Conservation (phyloP, 2,329 filamentous ascomycete species). For the Aspergillus alliaceus region DNA sequence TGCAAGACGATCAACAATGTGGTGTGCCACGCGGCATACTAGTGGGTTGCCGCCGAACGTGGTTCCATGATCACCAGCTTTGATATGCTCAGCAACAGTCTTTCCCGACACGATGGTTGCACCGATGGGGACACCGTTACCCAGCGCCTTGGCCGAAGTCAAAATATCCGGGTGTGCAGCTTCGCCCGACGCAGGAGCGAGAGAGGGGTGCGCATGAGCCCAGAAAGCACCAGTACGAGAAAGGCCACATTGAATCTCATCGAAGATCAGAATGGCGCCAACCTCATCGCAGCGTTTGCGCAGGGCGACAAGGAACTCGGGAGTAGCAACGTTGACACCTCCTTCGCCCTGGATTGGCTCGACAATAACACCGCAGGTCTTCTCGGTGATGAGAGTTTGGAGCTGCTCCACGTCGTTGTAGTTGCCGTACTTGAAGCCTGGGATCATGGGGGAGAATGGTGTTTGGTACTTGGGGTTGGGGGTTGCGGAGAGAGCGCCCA, state of each 20-base stretch:
- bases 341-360: conserved; percentile 98
- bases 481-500: conserved; percentile 92
- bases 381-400: conserved; percentile 71
- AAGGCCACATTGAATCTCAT: conserved; percentile 96
- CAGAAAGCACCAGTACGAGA: conserved; percentile 84
- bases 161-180: conserved; percentile 91
- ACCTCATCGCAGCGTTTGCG: conserved; percentile 81
- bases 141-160: conserved; percentile 92
- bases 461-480: conserved; percentile 97
- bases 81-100: conserved; percentile 66
- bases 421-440: conserved; percentile 82
- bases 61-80: conserved; percentile 83
- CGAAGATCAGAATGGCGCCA: conserved; percentile 85
- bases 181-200: conserved; percentile 40
- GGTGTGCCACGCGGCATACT: conserved; percentile 78
- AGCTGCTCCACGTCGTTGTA: conserved; percentile 80
- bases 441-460: conserved; percentile 92
- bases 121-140: conserved; percentile 94
- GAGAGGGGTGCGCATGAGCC: conserved; percentile 75
- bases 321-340: conserved; percentile 78
- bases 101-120: conserved; percentile 69
- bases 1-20: conserved; percentile 77
- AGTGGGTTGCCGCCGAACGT: conserved; percentile 93
- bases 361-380: conserved; percentile 90
- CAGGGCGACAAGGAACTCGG: conserved; percentile 82